Percentiles rank a stretch among this genome's conserved stretches.
These are phyloP conservation scores for Phytophthora cactorum DNA, from an alignment of 352 stramenopile species.

Conservation along the genomic window DNA sequence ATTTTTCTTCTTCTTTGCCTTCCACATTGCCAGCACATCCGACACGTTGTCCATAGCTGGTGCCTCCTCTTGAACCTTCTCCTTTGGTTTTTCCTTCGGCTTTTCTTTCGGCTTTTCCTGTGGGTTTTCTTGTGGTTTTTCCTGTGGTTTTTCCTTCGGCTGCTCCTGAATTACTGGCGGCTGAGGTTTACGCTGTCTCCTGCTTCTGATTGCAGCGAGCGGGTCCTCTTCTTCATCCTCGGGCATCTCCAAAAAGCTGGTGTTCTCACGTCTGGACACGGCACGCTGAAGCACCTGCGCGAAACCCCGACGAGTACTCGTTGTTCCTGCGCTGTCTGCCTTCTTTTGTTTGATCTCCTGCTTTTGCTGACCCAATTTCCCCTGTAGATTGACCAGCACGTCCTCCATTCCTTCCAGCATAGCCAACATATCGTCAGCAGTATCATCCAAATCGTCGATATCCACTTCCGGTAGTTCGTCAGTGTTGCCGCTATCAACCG, in stretches of 20 bases:
- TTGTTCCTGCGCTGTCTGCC: conserved; percentile 24
- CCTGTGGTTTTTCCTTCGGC: conserved; percentile 3
- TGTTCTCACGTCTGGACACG: conserved; percentile 29
- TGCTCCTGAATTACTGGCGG: conserved; percentile 23
- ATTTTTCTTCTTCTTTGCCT: conserved; percentile 48
- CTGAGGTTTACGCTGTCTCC: conserved; percentile 36
- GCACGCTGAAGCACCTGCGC: conserved; percentile 37
- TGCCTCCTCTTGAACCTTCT: conserved; percentile 22
- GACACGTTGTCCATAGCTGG: conserved; percentile 44
- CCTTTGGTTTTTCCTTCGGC: conserved; percentile 11
- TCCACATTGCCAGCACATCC: conserved; percentile 54
- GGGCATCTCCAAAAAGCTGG: conserved; percentile 27
- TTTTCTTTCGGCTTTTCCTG: conserved; percentile 16
- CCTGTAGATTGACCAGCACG: conserved; percentile 62
- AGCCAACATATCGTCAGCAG: conserved; percentile 41
- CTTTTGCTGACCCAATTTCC: conserved; percentile 55
- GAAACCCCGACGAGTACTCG: conserved; percentile 32
- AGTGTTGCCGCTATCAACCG: conserved; percentile 36
- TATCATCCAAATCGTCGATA: conserved; percentile 28
- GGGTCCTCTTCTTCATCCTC: conserved; percentile 39
- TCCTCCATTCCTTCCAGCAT: conserved; percentile 56
- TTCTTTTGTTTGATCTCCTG: conserved; percentile 33
- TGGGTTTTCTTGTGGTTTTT: conserved; percentile 13
- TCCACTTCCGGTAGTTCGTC: conserved; percentile 31
- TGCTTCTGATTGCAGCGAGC: conserved; percentile 33